Evolutionary conservation across 768 basidiomycete genomes (phyloP).

Genomic region (Lactarius quietus): DNA sequence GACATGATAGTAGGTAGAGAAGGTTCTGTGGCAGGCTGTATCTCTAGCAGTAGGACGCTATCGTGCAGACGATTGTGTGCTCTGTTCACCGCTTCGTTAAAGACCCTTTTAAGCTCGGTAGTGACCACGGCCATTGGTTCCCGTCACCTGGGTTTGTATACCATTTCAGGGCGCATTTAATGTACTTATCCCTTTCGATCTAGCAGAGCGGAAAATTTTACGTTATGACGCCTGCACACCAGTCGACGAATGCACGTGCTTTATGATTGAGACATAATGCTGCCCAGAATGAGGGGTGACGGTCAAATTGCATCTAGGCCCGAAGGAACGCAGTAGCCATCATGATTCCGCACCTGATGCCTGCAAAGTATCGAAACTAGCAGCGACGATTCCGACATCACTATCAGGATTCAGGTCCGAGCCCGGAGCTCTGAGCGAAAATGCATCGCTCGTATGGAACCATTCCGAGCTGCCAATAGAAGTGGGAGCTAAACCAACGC

Average conservation of each 20-base stretch:
- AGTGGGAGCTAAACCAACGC: not conserved
- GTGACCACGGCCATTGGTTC: not conserved
- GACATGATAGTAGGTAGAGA: slow-evolving; percentile 11
- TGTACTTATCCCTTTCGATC: not conserved
- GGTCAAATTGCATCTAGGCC: not conserved
- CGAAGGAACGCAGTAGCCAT: not conserved
- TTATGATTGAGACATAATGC: not conserved
- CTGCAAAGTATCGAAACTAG: not conserved
- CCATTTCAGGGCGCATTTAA: not conserved
- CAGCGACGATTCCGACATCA: not conserved
- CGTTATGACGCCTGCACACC: not conserved
- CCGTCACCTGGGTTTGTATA: not conserved
- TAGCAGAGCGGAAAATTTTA: slow-evolving; percentile 5
- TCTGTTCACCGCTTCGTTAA: slow-evolving; percentile 18
- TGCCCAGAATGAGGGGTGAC: not conserved
- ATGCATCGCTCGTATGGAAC: not conserved
- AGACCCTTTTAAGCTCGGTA: slow-evolving; percentile 15
- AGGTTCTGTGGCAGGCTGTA: not conserved
- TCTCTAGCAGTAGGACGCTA: slow-evolving; percentile 1
- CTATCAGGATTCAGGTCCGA: not conserved
- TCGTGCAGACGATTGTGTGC: slow-evolving; percentile 17
- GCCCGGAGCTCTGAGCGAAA: not conserved
- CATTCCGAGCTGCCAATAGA: not conserved
- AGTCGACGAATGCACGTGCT: not conserved
- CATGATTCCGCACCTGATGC: not conserved